Conservation (phyloP, 495 filamentous ascomycete species). For the Margaritispora aquatica region DNA sequence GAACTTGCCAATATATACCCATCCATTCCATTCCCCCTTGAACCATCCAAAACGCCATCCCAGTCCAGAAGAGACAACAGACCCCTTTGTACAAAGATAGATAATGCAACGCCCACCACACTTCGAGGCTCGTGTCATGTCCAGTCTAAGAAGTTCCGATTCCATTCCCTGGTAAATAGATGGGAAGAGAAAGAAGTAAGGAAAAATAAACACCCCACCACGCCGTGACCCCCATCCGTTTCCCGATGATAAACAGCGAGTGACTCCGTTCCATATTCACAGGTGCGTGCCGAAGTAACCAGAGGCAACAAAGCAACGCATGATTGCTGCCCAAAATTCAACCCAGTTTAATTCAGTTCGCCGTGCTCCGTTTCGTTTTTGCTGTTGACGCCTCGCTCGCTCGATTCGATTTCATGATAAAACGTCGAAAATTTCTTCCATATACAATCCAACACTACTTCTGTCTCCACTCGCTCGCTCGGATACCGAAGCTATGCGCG, state of each 20-base stretch:
- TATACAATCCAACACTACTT: neutral
- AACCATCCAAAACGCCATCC: neutral
- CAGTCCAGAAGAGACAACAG: neutral
- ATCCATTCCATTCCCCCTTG: too few relatives aligned
- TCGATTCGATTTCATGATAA: neutral
- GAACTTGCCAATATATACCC: neutral
- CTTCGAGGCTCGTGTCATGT: neutral
- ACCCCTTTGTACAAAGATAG: neutral
- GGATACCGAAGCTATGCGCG: constrained; percentile 1
- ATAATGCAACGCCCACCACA: neutral
- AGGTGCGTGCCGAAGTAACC: neutral
- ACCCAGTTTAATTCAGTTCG: neutral
- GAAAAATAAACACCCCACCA: neutral
- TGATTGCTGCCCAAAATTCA: neutral
- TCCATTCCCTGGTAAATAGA: neutral
- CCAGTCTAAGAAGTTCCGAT: neutral
- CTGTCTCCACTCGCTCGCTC: neutral
- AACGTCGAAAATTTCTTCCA: neutral
- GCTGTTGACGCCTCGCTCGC: neutral
- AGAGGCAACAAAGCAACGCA: neutral
- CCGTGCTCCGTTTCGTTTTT: neutral
- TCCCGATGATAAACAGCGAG: neutral
- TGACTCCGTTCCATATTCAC: neutral
- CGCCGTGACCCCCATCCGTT: neutral
- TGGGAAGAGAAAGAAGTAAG: neutral